Base-by-base conservation (phyloP, 2,329 filamentous ascomycete species). In the Pseudopithomyces chartarum region DNA sequence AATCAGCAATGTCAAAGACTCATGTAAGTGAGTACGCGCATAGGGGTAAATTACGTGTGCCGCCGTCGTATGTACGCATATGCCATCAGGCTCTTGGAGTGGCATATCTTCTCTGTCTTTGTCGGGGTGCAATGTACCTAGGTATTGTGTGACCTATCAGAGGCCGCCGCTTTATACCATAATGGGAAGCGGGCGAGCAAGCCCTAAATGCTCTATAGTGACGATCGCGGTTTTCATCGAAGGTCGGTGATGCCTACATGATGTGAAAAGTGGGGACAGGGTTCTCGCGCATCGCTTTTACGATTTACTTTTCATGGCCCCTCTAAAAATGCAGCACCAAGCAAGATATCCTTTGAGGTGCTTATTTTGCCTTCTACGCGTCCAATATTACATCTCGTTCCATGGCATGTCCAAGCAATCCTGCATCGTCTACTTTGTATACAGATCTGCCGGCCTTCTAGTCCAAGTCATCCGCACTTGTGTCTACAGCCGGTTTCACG, bases 391-490 rank as follows among this genome's bases (percentile, higher is more conserved):
- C 38, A 23, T 33, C 22, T 23, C 44, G 3, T 36, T 36, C 26
- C 8, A 29, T 29, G 26, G 26, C 26, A 29, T 29, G 19, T 40
- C 38, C 38, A 26, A 23, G 15, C 43, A 40, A 19, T 12, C 34
- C 12, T n/a, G 5, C 34, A 12, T 38, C n/a, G 15, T 15, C 38
- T 10, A 29, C 15, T 22, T 26, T 43, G 49, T 49, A n/a, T 45
- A 23, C n/a, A 15, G 43, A 19, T 6, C 10, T 32, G 10, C 33
- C 20, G 3, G 17, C 26, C 33, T 12, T 36, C 29, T 66, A 78
- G 55, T 78, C 74, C 42, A 76, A 40, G 55, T 76, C 75, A 56
- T 75, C 72, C 36, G 66, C 60, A 52, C 67, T 73, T 50, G 69
- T 73, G 34, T 66, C 62, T 47, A 49, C 44, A 2, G 58, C 34